phyloP scores from a whole-genome alignment of 352 stramenopile genomes.

The Globisporangium nagaii region DNA sequence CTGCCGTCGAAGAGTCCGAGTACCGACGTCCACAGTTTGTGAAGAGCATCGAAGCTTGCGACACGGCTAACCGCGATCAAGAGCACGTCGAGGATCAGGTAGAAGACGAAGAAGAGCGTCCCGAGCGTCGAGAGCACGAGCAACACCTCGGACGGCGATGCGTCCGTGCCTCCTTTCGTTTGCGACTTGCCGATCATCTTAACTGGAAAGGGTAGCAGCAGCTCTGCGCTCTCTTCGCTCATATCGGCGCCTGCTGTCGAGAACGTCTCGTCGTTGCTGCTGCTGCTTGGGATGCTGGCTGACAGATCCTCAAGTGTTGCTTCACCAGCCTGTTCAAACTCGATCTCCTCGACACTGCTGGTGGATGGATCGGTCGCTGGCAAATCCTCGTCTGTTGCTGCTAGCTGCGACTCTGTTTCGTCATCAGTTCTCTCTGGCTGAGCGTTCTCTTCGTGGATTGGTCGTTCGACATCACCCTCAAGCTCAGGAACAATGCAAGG shows the following conservation, averaged over 20 bases:
- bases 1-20: conserved; percentile 4
- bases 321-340: too few species aligned
- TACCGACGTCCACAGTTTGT: neutral
- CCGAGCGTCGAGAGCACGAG: conserved; percentile 14
- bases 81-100: conserved; percentile 19
- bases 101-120: conserved; percentile 19
- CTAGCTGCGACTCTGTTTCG: neutral
- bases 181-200: neutral
- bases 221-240: neutral
- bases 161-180: conserved; percentile 3
- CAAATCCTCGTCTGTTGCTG: neutral
- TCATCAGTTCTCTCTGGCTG: neutral
- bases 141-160: conserved; percentile 1
- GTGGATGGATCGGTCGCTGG: too few species aligned
- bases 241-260: neutral
- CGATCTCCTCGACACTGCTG: too few species aligned
- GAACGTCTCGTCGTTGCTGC: neutral
- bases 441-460: neutral
- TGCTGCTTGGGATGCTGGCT: neutral
- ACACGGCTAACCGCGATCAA: conserved; percentile 8
- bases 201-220: neutral
- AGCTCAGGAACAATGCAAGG: neutral
- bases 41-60: neutral
- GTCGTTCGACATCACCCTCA: neutral
- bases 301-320: neutral